A percentile compares a stretch with the other conserved stretches of the same genome.
These are phyloP conservation scores for Candida boleticola DNA, from an alignment of 805 yeast species.

Conservation along the genomic window DNA sequence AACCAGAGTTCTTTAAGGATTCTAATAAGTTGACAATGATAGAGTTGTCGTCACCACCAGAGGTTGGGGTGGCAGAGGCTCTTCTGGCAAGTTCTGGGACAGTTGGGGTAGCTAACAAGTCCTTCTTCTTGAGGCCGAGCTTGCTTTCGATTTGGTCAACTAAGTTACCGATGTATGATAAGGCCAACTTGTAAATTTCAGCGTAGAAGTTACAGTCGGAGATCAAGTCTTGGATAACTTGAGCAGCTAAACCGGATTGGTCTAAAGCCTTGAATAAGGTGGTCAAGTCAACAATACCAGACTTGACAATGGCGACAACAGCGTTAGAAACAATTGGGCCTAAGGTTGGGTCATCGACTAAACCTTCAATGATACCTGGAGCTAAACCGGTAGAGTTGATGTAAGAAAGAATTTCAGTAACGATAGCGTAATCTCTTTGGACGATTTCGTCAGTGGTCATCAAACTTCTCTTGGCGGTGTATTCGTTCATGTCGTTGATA, in stretches of 20 bases:
- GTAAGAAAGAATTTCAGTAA: constrained; percentile 38
- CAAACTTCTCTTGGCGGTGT: constrained; percentile 28
- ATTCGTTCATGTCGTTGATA: constrained; percentile 26
- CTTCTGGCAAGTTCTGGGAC: constrained; percentile 1
- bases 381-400: constrained; percentile 37
- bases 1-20: constrained; percentile 42
- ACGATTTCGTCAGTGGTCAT: constrained; percentile 21
- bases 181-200: constrained; percentile 36
- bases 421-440: constrained; percentile 39
- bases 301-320: constrained; percentile 27
- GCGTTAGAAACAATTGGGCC: constrained; percentile 27
- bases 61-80: constrained; percentile 3
- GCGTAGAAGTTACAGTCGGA: constrained; percentile 38
- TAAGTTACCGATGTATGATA: constrained; percentile 28
- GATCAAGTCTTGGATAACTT: constrained; percentile 34
- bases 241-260: constrained; percentile 41
- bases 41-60: constrained; percentile 4
- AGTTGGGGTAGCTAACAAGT: neutral
- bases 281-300: constrained; percentile 29
- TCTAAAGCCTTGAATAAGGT: constrained; percentile 39
- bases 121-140: constrained; percentile 16
- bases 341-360: constrained; percentile 31
- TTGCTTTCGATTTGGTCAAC: constrained; percentile 22
- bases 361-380: constrained; percentile 30
- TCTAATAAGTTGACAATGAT: constrained; percentile 37